Evolutionary conservation across 129 eudicot genomes (phyloP), one percentile per base, ranked within the genome.

Genomic region (Erigeron canadensis): DNA sequence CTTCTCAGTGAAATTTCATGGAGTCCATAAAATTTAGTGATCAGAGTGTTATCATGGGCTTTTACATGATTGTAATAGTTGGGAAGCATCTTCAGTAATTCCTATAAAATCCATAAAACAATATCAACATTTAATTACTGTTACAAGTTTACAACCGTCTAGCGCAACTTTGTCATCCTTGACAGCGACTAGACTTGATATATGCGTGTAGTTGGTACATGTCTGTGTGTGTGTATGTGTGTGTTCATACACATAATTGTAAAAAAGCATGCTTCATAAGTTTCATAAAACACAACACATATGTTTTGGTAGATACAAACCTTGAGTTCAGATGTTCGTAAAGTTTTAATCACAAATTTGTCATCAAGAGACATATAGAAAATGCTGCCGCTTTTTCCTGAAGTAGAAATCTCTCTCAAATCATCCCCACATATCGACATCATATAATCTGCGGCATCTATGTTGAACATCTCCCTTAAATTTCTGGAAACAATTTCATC

Each of bases 351-450:
- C 44, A 91, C 86, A 80, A 91, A 91, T 88, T 84, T 85, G 73
- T 91, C 97, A 75, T 87, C 95, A 39, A 82, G 86, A 67, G 97
- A 91, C 21, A 82, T 73, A 74, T 81, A 91, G 87, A 91, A 91
- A 51, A 91, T 57, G 88, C 95, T 87, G 77, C 97, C 97, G 84
- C 97, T 91, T 80, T 91, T 91, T 51, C 97, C 97, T 0, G 95
- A 83, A 53, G 91, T 81, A 67, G 84, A 81, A 65, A 83, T 77
- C 83, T 87, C 91, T 78, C 89, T 84, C 78, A 91, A 82, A 60
- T 91, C 83, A 83, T 88, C 95, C n/a, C 95, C 95, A 77, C 97
- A 91, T 43, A 91, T 87, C 21, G 97, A 91, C 91, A 91, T 91
- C 97, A 87, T 91, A 71, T 91, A 91, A 42, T 91, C 97, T 11